Conservation (phyloP, 108 stramenopile species). For the Cyclotella sp. region DNA sequence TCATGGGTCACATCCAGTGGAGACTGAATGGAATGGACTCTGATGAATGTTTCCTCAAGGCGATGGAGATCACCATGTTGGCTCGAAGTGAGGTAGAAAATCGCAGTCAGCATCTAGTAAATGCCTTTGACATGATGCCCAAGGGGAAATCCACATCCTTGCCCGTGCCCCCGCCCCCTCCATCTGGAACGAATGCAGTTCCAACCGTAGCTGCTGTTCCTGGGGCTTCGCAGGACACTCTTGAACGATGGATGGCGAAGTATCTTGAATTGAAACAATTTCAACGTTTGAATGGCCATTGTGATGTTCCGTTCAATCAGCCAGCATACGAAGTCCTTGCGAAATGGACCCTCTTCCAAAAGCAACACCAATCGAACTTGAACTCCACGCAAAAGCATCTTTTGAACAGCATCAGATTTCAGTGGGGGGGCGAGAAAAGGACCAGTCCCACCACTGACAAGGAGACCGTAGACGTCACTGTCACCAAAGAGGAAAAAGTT, state of each 20-base stretch:
- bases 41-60: slow-evolving; percentile 46
- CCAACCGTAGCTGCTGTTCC: not conserved
- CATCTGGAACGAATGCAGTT: not conserved
- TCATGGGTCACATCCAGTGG: slow-evolving; percentile 18
- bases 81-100: slow-evolving; percentile 38
- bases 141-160: not conserved
- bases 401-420: slow-evolving; percentile 17
- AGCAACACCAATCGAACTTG: not conserved
- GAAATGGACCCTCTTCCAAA: slow-evolving; percentile 9
- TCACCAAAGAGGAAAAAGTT: not conserved
- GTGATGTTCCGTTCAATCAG: slow-evolving; percentile 10
- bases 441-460: too few species aligned
- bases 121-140: slow-evolving; percentile 37
- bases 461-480: not conserved
- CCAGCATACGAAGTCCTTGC: slow-evolving; percentile 3
- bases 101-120: slow-evolving; percentile 34
- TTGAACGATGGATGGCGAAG: slow-evolving; percentile 11
- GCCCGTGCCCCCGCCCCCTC: not conserved
- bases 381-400: not conserved
- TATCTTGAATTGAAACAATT: slow-evolving; percentile 11
- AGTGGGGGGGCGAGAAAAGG: not conserved
- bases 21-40: slow-evolving; percentile 38
- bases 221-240: not conserved
- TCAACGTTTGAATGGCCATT: slow-evolving; percentile 18
- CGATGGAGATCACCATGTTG: slow-evolving; percentile 35